Conservation (phyloP, 2,329 filamentous ascomycete species). For the Pseudogymnoascus sp. region DNA sequence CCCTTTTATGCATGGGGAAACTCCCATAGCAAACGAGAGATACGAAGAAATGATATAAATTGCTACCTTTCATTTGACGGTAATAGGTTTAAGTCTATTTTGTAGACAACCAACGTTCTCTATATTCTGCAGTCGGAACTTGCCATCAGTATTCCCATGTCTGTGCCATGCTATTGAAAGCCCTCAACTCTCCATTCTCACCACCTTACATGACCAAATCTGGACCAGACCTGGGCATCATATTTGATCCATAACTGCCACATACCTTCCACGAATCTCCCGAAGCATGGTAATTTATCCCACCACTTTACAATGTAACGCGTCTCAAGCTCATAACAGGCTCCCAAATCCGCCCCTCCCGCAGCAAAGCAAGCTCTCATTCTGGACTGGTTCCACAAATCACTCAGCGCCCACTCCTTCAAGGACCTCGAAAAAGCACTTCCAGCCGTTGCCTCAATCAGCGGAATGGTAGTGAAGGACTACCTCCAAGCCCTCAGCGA, state of each 20-base stretch:
- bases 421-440: slow-evolving; percentile 62
- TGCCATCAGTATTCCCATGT: background rate
- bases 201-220: background rate
- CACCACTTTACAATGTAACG: background rate
- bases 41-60: background rate
- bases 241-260: background rate
- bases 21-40: background rate
- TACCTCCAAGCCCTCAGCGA: slow-evolving; percentile 56
- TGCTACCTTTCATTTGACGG: background rate
- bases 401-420: slow-evolving; percentile 54
- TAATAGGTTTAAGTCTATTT: background rate
- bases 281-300: background rate
- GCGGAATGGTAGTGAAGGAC: slow-evolving; percentile 60
- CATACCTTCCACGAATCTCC: background rate
- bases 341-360: slow-evolving; percentile 50
- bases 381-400: slow-evolving; percentile 51
- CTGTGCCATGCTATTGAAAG: background rate
- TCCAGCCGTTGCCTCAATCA: slow-evolving; percentile 54
- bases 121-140: background rate
- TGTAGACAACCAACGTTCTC: background rate
- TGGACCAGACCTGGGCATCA: background rate
- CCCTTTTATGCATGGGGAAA: background rate
- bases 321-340: slow-evolving; percentile 17
- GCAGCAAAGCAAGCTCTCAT: slow-evolving; percentile 51
- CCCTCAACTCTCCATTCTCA: background rate